phyloP scores from a whole-genome alignment of 441 rosid species.

The Adansonia grandidieri region DNA sequence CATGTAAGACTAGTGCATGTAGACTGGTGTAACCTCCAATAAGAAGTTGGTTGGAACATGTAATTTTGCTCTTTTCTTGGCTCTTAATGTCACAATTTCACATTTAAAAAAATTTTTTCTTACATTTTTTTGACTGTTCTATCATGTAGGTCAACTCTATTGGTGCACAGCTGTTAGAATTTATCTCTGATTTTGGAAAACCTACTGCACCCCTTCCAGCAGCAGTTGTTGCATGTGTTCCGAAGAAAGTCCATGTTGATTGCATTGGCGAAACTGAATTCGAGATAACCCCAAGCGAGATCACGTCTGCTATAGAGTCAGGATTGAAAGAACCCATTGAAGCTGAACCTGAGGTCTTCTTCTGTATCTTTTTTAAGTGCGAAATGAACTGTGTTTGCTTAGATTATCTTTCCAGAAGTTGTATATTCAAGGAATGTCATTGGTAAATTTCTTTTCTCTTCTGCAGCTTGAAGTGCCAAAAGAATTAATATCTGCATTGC shows the following conservation, averaged over 20 bases:
- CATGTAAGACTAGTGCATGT: neutral
- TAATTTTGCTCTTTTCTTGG: neutral
- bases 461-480: slow-evolving; percentile 98
- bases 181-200: slow-evolving; percentile 92
- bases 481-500: slow-evolving; percentile 71
- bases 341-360: slow-evolving; percentile 95
- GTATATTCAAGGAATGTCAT: slow-evolving; percentile 23
- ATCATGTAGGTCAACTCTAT: slow-evolving; percentile 75
- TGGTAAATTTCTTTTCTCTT: slow-evolving; percentile 30
- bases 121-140: slow-evolving; percentile 23
- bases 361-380: slow-evolving; percentile 30
- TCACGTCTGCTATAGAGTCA: slow-evolving; percentile 69
- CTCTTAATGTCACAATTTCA: neutral
- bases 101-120: neutral
- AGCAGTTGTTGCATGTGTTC: slow-evolving; percentile 98
- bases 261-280: slow-evolving; percentile 88
- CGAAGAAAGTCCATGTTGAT: slow-evolving; percentile 82
- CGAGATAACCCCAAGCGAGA: slow-evolving; percentile 73
- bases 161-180: slow-evolving; percentile 94
- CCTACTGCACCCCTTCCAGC: slow-evolving; percentile 94
- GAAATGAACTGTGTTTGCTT: slow-evolving; percentile 29
- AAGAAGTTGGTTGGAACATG: neutral
- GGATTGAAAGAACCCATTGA: slow-evolving; percentile 90
- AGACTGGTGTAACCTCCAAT: slow-evolving; percentile 18
- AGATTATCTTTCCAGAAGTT: slow-evolving; percentile 25